Base-by-base conservation (phyloP, 257 asterid species). In the Solanum sitiens region DNA sequence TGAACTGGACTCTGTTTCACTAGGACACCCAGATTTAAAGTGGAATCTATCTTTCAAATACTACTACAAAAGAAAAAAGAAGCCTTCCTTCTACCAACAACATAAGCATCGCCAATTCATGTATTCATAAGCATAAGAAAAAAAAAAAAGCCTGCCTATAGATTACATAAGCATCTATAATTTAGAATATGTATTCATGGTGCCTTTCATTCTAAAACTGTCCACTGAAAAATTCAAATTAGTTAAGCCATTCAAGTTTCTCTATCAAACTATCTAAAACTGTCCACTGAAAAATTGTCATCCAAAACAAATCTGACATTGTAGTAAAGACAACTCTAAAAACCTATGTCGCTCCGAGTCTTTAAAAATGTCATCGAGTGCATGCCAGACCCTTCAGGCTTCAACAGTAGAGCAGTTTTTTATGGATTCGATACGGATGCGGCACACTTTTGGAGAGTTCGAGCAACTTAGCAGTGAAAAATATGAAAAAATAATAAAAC, bases 31-130 rank as follows among this genome's bases (percentile, higher is more conserved):
- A 15, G 67, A 80, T 80, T 80, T 80, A 47, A 80, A 80, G 68
- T 47, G 63, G 67, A 79, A 80, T 25, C 42, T 45, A 47, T 80
- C 85, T 80, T 45, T 47, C 68, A 80, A 47, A 47, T 47, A 47
- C 42, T 80, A 80, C 85, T 27, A 18, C 68, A 4, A 45, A 80
- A 80, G 27, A 80, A 80, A 44, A 45, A 45, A 32, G 27, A 9
- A 80, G 40, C 67, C 65, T 15, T 67, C 67, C 85, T 74, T 74
- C 82, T 39, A 23, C 56, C 25, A 27, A 80, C 68, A 47, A 47
- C 85, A 27, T 74, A 39, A 39, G 53, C 11, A 3, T 39, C 56
- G 21, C 33, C 13, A 15, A 25, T 75, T 75, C 83, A 72, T 75
- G 32, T 39, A 75, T 40, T 75, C 56, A 39, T 75, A 75, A 39